Evolutionary conservation across 352 stramenopile species (phyloP).

Genomic region (Ophiocytium majus): DNA sequence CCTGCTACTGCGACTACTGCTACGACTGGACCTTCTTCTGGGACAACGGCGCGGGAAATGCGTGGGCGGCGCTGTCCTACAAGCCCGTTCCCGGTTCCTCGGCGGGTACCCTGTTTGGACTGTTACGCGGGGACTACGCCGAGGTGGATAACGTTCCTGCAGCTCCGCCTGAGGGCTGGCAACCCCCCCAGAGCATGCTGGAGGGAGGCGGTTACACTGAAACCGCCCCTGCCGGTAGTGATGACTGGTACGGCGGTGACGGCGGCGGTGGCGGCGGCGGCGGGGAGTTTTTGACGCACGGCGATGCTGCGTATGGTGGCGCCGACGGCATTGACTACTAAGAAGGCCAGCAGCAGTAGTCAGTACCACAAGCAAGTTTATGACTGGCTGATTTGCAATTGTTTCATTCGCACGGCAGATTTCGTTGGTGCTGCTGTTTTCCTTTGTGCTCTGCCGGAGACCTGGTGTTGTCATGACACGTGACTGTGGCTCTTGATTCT

Average conservation of each 20-base stretch:
- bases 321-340: not conserved
- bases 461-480: no score
- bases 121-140: not conserved
- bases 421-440: no score
- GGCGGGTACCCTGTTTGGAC: not conserved
- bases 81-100: not conserved
- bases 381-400: no score
- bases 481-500: no score
- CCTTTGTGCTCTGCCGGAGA: no score
- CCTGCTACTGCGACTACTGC: conserved; percentile 34
- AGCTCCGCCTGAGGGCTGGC: not conserved
- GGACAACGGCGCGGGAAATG: not conserved
- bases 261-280: not conserved
- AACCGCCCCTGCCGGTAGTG: not conserved
- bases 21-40: conserved; percentile 32
- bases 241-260: not conserved
- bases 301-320: not conserved
- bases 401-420: no score
- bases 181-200: not conserved
- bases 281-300: not conserved
- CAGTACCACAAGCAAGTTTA: no score
- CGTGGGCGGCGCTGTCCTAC: not conserved
- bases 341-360: not conserved
- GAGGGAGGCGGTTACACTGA: no score
- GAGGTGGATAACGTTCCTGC: not conserved